Percentiles rank a stretch among this genome's conserved stretches.
These are phyloP conservation scores for Fraxinus xanthoxyloides DNA, from an alignment of 305 asterid genomes.

Conservation along the genomic window DNA sequence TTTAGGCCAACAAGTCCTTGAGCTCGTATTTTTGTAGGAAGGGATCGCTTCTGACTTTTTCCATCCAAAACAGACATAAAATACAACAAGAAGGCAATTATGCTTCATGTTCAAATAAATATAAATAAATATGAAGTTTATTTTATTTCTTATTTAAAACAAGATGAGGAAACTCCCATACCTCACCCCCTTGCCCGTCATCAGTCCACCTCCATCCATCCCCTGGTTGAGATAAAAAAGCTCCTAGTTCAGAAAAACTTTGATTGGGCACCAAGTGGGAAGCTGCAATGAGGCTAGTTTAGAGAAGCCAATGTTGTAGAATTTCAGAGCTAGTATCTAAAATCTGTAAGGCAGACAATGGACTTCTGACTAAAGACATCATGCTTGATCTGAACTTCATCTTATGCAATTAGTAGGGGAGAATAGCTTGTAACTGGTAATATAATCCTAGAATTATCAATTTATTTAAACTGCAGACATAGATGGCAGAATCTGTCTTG, in stretches of 20 bases:
- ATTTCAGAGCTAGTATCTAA: not conserved
- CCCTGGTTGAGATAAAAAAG: not conserved
- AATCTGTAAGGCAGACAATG: not conserved
- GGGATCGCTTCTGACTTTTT: not conserved
- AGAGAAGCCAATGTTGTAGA: not conserved
- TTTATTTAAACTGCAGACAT: not conserved
- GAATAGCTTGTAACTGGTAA: not conserved
- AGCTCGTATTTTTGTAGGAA: not conserved
- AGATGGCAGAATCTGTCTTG: not conserved
- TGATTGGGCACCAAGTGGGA: not conserved
- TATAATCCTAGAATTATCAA: not conserved
- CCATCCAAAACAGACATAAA: not conserved
- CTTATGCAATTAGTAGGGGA: not conserved
- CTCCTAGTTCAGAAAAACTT: not conserved
- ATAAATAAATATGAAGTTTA: not conserved
- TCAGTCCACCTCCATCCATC: not conserved
- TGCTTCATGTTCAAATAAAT: not conserved
- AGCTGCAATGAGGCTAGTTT: conserved; percentile 5
- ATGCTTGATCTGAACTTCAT: not conserved
- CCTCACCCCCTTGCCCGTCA: too few species aligned
- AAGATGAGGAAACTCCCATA: not conserved
- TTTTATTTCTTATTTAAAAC: not conserved
- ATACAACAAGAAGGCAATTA: not conserved
- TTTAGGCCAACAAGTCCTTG: not conserved
- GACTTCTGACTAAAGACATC: not conserved